Evolutionary conservation across 208 protist genomes (phyloP).

Genomic region (Lotmaria passim): DNA sequence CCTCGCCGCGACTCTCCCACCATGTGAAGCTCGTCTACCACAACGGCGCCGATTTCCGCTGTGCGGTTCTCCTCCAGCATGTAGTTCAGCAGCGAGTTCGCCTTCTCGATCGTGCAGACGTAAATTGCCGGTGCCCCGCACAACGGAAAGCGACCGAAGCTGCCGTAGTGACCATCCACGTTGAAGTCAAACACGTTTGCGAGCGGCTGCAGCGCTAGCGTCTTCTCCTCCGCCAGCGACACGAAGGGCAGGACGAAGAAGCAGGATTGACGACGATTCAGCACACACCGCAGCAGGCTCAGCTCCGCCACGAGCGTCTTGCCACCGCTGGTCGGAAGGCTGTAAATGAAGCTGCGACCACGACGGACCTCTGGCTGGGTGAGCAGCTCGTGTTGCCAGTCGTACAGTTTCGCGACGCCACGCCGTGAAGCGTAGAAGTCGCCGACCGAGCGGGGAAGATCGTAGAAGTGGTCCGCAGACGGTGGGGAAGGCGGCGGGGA

Average conservation of each 20-base stretch:
- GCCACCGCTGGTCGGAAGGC: conserved; percentile 91
- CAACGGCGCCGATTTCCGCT: conserved; percentile 77
- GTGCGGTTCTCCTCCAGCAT: conserved; percentile 71
- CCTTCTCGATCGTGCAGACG: conserved; percentile 96
- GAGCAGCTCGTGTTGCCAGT: conserved; percentile 89
- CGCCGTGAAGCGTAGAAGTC: conserved; percentile 50
- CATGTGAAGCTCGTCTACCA: conserved; percentile 97
- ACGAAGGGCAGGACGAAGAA: conserved; percentile 96
- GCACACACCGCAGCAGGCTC: conserved; percentile 81
- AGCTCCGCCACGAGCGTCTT: conserved; percentile 95
- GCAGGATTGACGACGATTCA: conserved; percentile 69
- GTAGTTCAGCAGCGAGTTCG: conserved; percentile 88
- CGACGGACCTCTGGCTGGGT: conserved; percentile 47
- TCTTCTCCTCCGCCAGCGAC: conserved; percentile 92
- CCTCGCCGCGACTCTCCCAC: conserved; percentile 86
- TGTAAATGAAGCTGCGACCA: conserved; percentile 88
- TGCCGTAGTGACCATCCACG: conserved; percentile 87
- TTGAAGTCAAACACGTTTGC: conserved; percentile 66
- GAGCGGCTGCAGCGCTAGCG: conserved; percentile 64
- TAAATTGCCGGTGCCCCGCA: conserved; percentile 51
- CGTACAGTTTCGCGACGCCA: conserved; percentile 68
- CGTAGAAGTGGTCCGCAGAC: conserved; percentile 43
- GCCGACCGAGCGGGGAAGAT: conserved; percentile 48
- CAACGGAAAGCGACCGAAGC: conserved; percentile 69
- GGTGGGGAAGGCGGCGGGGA: not conserved